Conservation (phyloP, 2,329 filamentous ascomycete genomes). For the Lasiodiplodia hormozganensis region DNA sequence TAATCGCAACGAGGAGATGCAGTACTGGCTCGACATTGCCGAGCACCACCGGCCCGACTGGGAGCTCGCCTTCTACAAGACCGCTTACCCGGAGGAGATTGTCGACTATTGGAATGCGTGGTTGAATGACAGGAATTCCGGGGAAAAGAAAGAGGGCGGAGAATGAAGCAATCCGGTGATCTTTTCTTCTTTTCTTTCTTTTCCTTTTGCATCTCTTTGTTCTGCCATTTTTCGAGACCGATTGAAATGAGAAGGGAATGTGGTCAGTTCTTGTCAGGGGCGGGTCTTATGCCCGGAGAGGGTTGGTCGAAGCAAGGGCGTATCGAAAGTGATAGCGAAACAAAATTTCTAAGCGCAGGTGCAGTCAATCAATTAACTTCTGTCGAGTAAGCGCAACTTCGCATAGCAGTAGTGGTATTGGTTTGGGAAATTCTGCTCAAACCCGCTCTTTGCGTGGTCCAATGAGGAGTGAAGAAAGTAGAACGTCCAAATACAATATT, state of each 20-base stretch:
- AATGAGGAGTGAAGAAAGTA: background rate
- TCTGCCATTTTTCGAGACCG: no score
- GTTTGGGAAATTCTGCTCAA: background rate
- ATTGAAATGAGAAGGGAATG: background rate
- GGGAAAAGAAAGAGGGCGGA: background rate
- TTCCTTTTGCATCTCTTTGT: background rate
- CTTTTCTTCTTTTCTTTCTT: background rate
- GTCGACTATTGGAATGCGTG: constrained; percentile 32
- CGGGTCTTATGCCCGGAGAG: background rate
- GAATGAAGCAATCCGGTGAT: background rate
- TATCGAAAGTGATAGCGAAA: background rate
- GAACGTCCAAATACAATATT: background rate
- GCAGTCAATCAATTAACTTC: background rate
- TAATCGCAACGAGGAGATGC: constrained; percentile 44
- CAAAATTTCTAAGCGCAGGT: background rate
- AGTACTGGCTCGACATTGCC: constrained; percentile 47
- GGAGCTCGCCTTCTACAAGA: constrained; percentile 47
- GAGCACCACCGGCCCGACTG: constrained; percentile 48
- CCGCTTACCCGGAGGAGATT: constrained; percentile 44
- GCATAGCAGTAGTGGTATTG: background rate
- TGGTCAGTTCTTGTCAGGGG: background rate
- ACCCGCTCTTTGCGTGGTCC: background rate
- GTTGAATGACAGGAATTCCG: background rate
- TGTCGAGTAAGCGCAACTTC: background rate
- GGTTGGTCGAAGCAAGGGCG: background rate